Base-by-base conservation (phyloP, 305 asterid genomes). In the Coffea humblotiana region DNA sequence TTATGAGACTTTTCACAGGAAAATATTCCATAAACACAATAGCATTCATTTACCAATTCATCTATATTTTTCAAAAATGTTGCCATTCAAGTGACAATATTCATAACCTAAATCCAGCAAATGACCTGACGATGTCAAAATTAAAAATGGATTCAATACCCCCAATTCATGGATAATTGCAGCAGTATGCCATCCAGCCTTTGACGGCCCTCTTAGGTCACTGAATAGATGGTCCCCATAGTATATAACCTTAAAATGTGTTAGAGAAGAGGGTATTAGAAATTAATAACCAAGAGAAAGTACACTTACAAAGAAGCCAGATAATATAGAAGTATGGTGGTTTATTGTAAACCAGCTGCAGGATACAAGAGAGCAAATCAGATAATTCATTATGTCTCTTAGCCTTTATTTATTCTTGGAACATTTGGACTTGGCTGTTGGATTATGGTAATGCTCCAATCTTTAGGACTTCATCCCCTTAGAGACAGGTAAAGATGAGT, bases 161-260 rank as follows among this genome's bases (percentile, higher is more conserved):
- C 90, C 97, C 87, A 96, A 84, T 86, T 96, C 99, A 69, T 92
- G 98, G 88, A 96, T 84, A 82, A 96, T 94, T 58, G 99, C 99
- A 81, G 97, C 98, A 64, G 99, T 96, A 74, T 91, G 95, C 99
- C 99, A 96, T 74, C 99, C 99, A 15, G 99, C 91, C 87, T 91
- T 94, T 73, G 99, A 92, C 86, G 99, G 99, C 78, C 98, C 99
- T 84, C 98, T 89, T 70, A 94, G 93, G 87, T 96, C 99, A 82
- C 98, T 96, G 87, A 96, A 96, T 54, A 96, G 89, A 88, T 96
- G 99, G 79, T 96, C 99, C 79, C 99, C 99, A 85, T 94, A 96
- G 88, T 96, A 96, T 85, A 96, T 96, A 89, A 96, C 99, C 99
- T 95, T 81, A 69, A 56, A 63, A 35, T 32, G 64, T 74, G 35